These are phyloP conservation scores for Cucurbitaria berberidis DNA, from an alignment of 2,329 filamentous ascomycete species.

Conservation along the genomic window DNA sequence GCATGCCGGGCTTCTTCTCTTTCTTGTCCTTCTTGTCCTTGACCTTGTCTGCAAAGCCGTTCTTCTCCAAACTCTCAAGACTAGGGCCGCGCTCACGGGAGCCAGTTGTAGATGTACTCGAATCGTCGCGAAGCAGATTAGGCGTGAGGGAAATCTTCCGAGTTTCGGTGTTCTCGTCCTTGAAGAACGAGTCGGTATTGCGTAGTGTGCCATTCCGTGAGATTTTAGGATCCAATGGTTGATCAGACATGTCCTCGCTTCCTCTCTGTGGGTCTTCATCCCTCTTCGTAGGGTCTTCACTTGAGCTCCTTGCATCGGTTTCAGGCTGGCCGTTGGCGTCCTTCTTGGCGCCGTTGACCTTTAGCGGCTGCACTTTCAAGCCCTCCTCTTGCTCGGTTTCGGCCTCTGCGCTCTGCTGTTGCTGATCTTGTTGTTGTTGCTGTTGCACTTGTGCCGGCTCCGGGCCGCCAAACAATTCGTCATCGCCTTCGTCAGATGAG, in stretches of 20 bases:
- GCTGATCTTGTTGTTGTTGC: conserved; percentile 24
- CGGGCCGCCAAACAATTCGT: conserved; percentile 45
- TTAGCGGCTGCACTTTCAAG: conserved; percentile 47
- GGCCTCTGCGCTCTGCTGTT: conserved; percentile 30
- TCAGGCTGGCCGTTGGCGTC: conserved; percentile 27
- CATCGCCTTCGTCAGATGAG: conserved; percentile 76
- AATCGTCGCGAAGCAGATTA: conserved; percentile 85
- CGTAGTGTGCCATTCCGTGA: conserved; percentile 86
- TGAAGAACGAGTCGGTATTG: conserved; percentile 97
- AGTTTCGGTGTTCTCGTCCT: conserved; percentile 91
- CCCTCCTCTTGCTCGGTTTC: conserved; percentile 53
- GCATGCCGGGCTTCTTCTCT: conserved; percentile 72
- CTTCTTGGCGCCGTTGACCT: conserved; percentile 43
- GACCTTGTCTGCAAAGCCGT: conserved; percentile 64
- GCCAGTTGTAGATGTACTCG: conserved; percentile 48
- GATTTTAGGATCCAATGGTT: conserved; percentile 49
- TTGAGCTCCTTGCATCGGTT: conserved; percentile 34
- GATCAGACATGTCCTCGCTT: conserved; percentile 71
- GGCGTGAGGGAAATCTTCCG: conserved; percentile 97
- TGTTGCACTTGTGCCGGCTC: conserved; percentile 39
- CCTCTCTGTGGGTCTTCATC: conserved; percentile 58
- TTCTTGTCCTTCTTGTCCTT: conserved; percentile 78
- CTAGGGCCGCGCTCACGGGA: conserved; percentile 64
- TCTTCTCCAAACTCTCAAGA: conserved; percentile 77
- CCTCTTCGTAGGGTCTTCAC: conserved; percentile 49